Evolutionary conservation across 331 rosid species (phyloP).

Genomic region (Rhamnella rubrinervis): DNA sequence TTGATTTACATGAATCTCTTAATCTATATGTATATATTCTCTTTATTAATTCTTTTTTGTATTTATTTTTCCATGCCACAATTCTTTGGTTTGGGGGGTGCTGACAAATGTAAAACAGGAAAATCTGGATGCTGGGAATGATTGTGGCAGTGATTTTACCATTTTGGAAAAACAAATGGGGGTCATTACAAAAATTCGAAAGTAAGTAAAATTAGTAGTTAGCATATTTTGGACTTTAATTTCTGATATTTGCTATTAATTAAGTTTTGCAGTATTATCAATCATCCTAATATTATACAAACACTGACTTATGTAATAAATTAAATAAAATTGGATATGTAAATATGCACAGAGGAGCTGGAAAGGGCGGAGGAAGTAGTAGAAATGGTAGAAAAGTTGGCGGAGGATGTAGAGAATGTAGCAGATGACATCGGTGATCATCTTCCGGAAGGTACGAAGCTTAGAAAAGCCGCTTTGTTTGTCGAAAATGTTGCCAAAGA

Average conservation of each 20-base stretch:
- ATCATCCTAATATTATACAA: background rate
- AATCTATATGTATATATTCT: background rate
- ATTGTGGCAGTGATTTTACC: slow-evolving; percentile 38
- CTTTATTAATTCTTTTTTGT: background rate
- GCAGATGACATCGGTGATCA: slow-evolving; percentile 47
- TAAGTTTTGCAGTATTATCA: too few relatives aligned
- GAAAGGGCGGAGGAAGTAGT: slow-evolving; percentile 34
- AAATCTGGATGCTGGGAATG: slow-evolving; percentile 48
- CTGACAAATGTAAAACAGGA: slow-evolving; percentile 34
- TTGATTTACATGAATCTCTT: background rate
- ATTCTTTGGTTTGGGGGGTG: background rate
- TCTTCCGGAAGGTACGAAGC: slow-evolving; percentile 47
- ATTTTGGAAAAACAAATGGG: slow-evolving; percentile 52
- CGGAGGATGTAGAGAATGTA: slow-evolving; percentile 48
- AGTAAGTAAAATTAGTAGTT: slow-evolving; percentile 26
- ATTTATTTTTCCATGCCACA: background rate
- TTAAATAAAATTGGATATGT: background rate
- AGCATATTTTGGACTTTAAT: too few relatives aligned
- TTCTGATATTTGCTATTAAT: too few relatives aligned
- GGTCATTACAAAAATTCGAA: slow-evolving; percentile 41
- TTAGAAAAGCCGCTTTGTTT: slow-evolving; percentile 23
- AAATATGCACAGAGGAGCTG: slow-evolving; percentile 36
- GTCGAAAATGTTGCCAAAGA: slow-evolving; percentile 44
- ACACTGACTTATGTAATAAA: too few relatives aligned
- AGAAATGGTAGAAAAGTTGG: slow-evolving; percentile 55